phyloP scores from a whole-genome alignment of 768 basidiomycete species.

The Crucibulum laeve region DNA sequence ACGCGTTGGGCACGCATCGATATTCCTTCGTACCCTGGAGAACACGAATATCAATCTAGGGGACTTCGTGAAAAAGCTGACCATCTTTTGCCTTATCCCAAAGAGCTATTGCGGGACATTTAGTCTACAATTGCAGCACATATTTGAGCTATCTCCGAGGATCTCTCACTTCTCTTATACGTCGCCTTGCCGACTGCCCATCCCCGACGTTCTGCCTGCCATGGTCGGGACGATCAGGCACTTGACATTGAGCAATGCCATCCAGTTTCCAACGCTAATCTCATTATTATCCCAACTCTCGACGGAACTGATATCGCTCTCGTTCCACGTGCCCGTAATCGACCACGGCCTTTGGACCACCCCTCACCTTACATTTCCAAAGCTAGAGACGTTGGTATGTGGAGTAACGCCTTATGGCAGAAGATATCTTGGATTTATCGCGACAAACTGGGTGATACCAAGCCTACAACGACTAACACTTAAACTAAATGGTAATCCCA shows the following conservation, averaged over 20 bases:
- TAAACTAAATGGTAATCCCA: conserved; percentile 2
- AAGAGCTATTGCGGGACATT: conserved; percentile 2
- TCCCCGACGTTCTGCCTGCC: not conserved
- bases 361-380: not conserved
- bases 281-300: not conserved
- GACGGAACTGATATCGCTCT: not conserved
- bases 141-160: conserved; percentile 6
- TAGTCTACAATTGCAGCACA: not conserved
- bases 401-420: not conserved
- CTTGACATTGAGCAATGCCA: not conserved
- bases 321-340: not conserved
- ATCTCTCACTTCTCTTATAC: not conserved
- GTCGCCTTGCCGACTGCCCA: not conserved
- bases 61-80: conserved; percentile 6
- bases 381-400: not conserved
- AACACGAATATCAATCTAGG: conserved; percentile 4
- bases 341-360: not conserved
- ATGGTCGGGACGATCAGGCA: not conserved
- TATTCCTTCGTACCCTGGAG: conserved; percentile 5
- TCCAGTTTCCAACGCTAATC: not conserved
- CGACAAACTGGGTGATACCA: conserved; percentile 1
- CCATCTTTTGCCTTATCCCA: conserved; percentile 4
- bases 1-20: conserved; percentile 4
- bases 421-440: not conserved
- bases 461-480: not conserved